phyloP scores from a whole-genome alignment of 139 green algal genomes.

The Klebsormidium nitens region DNA sequence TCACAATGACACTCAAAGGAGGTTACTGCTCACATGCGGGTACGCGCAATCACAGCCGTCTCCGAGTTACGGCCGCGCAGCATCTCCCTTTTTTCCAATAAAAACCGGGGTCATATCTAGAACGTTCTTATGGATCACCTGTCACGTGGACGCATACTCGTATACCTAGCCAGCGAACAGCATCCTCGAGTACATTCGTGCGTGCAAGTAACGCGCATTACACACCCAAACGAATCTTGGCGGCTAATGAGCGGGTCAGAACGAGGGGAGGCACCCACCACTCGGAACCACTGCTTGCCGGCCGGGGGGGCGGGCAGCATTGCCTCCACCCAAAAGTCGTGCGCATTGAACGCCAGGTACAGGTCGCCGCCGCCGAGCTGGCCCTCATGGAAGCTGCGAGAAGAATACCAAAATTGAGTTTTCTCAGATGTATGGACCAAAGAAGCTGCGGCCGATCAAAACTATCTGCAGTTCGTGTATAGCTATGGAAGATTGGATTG shows the following conservation, averaged over 20 bases:
- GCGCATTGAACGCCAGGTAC: constrained; percentile 72
- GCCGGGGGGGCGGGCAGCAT: constrained; percentile 48
- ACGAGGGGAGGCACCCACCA: constrained; percentile 6
- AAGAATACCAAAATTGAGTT: too few species aligned
- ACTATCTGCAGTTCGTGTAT: too few species aligned
- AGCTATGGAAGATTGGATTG: too few species aligned
- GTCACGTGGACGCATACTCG: too few species aligned
- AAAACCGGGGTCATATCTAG: too few species aligned
- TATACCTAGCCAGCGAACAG: too few species aligned
- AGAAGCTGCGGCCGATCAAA: too few species aligned
- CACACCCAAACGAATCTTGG: not conserved
- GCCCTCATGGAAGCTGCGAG: constrained; percentile 22
- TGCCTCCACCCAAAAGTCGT: constrained; percentile 44
- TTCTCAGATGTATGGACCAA: too few species aligned
- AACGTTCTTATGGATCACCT: too few species aligned
- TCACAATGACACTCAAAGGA: not conserved
- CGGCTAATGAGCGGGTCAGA: not conserved
- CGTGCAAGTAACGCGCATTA: not conserved
- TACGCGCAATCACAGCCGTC: too few species aligned
- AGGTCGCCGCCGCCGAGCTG: constrained; percentile 44
- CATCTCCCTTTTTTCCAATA: constrained; percentile 2
- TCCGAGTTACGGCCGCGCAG: not conserved
- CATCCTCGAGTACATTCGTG: not conserved
- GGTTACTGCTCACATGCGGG: too few species aligned
- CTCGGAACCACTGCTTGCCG: constrained; percentile 19